Evolutionary conservation across 148 eudicot species (phyloP).

Genomic region (Polygonum maritimum): DNA sequence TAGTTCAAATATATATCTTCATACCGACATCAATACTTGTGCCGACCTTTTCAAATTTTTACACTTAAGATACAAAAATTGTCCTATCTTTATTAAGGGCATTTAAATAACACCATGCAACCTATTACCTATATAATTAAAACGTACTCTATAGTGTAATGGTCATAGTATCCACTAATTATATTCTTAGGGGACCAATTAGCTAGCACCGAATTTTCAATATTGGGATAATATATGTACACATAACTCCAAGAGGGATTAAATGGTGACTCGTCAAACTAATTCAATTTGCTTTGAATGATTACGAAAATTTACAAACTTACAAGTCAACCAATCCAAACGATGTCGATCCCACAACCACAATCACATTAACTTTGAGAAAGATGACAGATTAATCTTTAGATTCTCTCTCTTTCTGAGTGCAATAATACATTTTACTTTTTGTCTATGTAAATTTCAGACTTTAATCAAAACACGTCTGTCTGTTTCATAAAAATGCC

Average conservation of each 20-base stretch:
- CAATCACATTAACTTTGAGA: background rate
- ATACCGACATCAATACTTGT: no score
- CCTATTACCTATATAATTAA: background rate
- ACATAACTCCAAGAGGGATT: constrained; percentile 4
- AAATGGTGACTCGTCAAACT: constrained; percentile 4
- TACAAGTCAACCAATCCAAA: background rate
- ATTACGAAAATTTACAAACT: background rate
- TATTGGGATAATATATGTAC: background rate
- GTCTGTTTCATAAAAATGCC: no score
- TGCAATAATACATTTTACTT: background rate
- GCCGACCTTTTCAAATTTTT: no score
- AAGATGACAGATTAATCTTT: background rate
- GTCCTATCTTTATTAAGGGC: no score
- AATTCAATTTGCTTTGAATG: background rate
- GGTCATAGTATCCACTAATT: background rate
- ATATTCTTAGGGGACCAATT: background rate
- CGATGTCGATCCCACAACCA: background rate
- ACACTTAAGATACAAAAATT: no score
- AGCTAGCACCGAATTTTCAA: background rate
- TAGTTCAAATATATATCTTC: no score
- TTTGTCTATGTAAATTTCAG: background rate
- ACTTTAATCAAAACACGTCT: background rate
- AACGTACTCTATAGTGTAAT: background rate
- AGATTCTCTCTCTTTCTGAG: background rate
- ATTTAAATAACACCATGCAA: no score